A percentile compares a stretch with the other conserved stretches of the same genome.
Conservation (phyloP, 1,139 yeast species). For the Cylindricascospora bacillispora region DNA sequence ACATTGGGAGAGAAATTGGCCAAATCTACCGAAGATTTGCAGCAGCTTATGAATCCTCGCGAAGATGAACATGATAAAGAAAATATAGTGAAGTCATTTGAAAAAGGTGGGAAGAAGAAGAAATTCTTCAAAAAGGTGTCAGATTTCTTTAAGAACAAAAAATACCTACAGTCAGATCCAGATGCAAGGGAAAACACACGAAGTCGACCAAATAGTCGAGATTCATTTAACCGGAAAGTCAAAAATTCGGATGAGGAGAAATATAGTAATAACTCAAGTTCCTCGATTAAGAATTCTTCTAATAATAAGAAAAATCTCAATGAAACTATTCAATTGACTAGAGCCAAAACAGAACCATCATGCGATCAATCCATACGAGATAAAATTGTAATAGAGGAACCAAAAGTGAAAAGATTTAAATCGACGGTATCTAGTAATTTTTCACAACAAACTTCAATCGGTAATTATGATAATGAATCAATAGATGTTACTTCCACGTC, state of each 20-base stretch:
- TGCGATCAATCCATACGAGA: too few species aligned
- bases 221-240: background rate
- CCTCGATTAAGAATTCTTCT: slow-evolving; percentile 1
- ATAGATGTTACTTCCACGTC: slow-evolving; percentile 7
- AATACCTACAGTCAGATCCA: slow-evolving; percentile 1
- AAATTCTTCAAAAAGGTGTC: slow-evolving; percentile 11
- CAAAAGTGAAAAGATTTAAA: slow-evolving; percentile 16
- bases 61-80: background rate
- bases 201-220: background rate
- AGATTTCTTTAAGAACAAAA: slow-evolving; percentile 15
- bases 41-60: background rate
- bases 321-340: slow-evolving; percentile 1
- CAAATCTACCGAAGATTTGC: background rate
- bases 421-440: slow-evolving; percentile 19
- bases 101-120: slow-evolving; percentile 1
- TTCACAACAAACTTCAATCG: slow-evolving; percentile 15
- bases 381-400: slow-evolving; percentile 6
- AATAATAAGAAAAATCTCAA: slow-evolving; percentile 3
- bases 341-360: too few species aligned
- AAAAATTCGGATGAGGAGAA: background rate
- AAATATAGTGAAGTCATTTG: background rate
- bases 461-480: slow-evolving; percentile 14
- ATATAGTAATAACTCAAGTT: background rate
- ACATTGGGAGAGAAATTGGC: background rate
- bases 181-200: background rate